These are phyloP conservation scores for Vitis hybrid DNA, from an alignment of 177 flowering plant genomes.

Conservation along the genomic window DNA sequence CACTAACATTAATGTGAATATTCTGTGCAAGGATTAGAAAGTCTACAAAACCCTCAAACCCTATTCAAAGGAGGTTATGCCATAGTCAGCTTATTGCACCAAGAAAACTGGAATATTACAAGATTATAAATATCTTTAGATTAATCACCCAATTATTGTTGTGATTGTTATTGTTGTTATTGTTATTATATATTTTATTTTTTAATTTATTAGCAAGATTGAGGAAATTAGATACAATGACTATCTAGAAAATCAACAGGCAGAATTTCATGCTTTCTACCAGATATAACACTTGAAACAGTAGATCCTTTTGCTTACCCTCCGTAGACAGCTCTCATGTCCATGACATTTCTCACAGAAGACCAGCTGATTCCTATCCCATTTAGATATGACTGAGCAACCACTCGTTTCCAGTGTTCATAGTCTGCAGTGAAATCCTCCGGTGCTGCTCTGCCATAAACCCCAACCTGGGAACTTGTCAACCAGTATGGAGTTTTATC, in stretches of 20 bases:
- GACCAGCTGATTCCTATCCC: slow-evolving; percentile 72
- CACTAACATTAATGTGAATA: no score
- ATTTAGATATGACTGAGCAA: slow-evolving; percentile 56
- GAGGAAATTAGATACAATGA: not conserved
- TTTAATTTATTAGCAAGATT: not conserved
- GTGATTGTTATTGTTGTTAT: no score
- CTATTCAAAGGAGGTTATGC: no score
- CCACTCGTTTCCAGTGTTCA: slow-evolving; percentile 71
- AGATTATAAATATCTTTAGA: no score
- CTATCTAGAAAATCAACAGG: not conserved
- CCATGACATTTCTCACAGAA: slow-evolving; percentile 72
- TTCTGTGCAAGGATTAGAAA: no score
- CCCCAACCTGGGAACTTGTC: slow-evolving; percentile 57
- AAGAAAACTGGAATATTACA: no score
- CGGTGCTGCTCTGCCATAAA: slow-evolving; percentile 74
- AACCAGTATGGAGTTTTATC: slow-evolving; percentile 32
- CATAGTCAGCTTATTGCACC: no score
- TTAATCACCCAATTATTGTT: no score
- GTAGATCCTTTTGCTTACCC: slow-evolving; percentile 49
- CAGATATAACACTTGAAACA: not conserved
- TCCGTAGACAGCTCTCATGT: slow-evolving; percentile 80
- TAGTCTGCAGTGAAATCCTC: slow-evolving; percentile 67
- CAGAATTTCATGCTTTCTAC: not conserved
- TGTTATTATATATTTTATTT: no score
- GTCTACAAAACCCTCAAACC: no score